These are phyloP conservation scores for Talaromyces adpressus DNA, from an alignment of 495 filamentous ascomycete genomes.

Conservation along the genomic window DNA sequence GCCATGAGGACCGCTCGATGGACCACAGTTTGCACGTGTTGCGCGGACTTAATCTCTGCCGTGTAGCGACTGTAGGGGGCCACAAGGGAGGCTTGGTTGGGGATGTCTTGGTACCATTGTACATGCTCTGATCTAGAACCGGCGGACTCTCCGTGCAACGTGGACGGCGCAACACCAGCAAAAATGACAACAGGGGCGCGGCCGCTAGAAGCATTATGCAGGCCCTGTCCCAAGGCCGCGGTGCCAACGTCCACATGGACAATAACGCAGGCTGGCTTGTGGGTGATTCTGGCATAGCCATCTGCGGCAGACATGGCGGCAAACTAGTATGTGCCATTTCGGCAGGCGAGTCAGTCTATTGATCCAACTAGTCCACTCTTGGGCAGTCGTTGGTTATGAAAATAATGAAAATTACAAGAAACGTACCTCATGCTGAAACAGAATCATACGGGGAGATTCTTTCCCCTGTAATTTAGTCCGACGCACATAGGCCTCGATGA, in stretches of 20 bases:
- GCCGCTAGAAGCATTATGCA: slow-evolving; percentile 23
- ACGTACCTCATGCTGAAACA: slow-evolving; percentile 23
- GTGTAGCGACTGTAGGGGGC: slow-evolving; percentile 19
- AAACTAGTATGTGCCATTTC: slow-evolving; percentile 11
- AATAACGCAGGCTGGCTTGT: slow-evolving; percentile 17
- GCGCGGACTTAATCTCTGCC: slow-evolving; percentile 18
- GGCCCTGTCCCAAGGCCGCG: slow-evolving; percentile 17
- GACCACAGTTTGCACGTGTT: slow-evolving; percentile 18
- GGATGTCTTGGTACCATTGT: slow-evolving; percentile 24
- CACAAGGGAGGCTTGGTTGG: slow-evolving; percentile 18
- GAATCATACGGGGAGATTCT: slow-evolving; percentile 19
- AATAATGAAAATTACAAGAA: not conserved
- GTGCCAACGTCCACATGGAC: slow-evolving; percentile 25
- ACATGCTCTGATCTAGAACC: slow-evolving; percentile 21
- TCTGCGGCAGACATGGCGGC: slow-evolving; percentile 22
- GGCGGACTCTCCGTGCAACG: slow-evolving; percentile 16
- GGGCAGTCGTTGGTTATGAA: not conserved
- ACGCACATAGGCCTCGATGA: slow-evolving; percentile 19
- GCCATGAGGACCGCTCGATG: slow-evolving; percentile 22
- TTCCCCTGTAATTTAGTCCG: slow-evolving; percentile 15
- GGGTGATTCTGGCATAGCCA: slow-evolving; percentile 20
- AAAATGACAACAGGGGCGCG: slow-evolving; percentile 23
- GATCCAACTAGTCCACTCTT: not conserved
- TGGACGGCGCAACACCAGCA: slow-evolving; percentile 18
- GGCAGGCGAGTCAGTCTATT: not conserved